Evolutionary conservation across 2,329 filamentous ascomycete species (phyloP), one percentile per base, ranked within the genome.

Genomic region (Sclerotinia borealis): DNA sequence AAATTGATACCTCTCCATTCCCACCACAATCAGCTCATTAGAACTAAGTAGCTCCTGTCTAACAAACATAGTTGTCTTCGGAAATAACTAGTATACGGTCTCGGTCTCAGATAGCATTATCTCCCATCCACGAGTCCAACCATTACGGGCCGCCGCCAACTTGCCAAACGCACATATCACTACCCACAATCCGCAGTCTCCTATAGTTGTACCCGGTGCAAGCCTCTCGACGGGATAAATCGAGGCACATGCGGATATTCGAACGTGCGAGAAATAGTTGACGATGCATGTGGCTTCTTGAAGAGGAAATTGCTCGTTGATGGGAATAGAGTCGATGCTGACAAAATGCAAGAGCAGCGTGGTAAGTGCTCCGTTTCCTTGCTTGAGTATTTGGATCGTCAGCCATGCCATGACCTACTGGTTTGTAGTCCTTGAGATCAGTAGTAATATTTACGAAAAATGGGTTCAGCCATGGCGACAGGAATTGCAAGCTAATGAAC

Each of bases 121-220:
- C 1, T 8, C 31, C n/a, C 25, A 25, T 1, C 52, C 52, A n/a
- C 13, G 10, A 1, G 4, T 1, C 25, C 25, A 22, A 10, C 43
- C 19, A n/a, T 29, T 3, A 15, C 1, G 1, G 6, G n/a, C 11
- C 8, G 0, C 0, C 5, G n/a, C n/a, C 36, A 22, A 7, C 17
- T 0, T 6, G n/a, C 52, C 27, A 19, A 7, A 41, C 29, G 25
- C 4, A 22, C 41, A 7, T 41, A 43, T 17, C 1, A n/a, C 10
- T 2, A 55, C 27, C 27, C 37, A 43, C n/a, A 27, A 19, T 4
- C 52, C 37, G 15, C 27, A 43, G 15, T 10, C 37, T 31, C 37
- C n/a, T n/a, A n/a, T 1, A 11, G 37, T 43, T 1, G 10, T 31
- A 43, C 43, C 37, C 17, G 27, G 37, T 31, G 7, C 0, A 8